Evolutionary conservation across 345 rosid species (phyloP).

Genomic region (Carallia brachiata): DNA sequence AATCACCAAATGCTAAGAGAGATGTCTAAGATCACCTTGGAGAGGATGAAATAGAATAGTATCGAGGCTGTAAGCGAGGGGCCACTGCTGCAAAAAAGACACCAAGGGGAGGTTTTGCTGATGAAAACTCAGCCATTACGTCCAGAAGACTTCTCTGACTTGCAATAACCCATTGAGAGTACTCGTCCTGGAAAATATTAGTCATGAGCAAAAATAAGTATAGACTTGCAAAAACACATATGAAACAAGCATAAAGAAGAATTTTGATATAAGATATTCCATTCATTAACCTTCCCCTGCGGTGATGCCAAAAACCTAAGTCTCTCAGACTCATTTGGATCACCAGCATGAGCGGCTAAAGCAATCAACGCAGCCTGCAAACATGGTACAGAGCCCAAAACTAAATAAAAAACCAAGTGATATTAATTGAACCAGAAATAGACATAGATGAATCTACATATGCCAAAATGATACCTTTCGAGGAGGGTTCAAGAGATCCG

Average conservation of each 20-base stretch:
- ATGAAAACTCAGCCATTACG: conserved; percentile 34
- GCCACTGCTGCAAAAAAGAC: conserved; percentile 34
- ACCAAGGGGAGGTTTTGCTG: conserved; percentile 34
- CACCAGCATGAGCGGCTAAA: conserved; percentile 86
- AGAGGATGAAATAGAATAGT: conserved; percentile 35
- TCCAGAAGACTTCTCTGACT: conserved; percentile 39
- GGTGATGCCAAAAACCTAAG: conserved; percentile 29
- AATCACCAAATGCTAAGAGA: not conserved
- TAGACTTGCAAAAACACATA: not conserved
- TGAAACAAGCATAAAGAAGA: not conserved
- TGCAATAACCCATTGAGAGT: conserved; percentile 30
- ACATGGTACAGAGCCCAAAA: conserved; percentile 5
- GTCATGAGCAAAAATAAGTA: not conserved
- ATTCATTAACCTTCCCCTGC: conserved; percentile 24
- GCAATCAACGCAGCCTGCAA: conserved; percentile 83
- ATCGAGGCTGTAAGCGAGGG: conserved; percentile 35
- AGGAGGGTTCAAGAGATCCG: conserved; percentile 81
- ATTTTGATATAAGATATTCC: not conserved
- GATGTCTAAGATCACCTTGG: conserved; percentile 23
- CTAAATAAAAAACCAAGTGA: conserved; percentile 1
- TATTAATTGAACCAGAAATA: conserved; percentile 3
- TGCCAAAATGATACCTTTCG: conserved; percentile 51
- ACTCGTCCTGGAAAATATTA: conserved; percentile 20
- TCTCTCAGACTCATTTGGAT: conserved; percentile 68
- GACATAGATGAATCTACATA: conserved; percentile 9